Conservation (phyloP, 257 asterid genomes). For the Solanum chilense region DNA sequence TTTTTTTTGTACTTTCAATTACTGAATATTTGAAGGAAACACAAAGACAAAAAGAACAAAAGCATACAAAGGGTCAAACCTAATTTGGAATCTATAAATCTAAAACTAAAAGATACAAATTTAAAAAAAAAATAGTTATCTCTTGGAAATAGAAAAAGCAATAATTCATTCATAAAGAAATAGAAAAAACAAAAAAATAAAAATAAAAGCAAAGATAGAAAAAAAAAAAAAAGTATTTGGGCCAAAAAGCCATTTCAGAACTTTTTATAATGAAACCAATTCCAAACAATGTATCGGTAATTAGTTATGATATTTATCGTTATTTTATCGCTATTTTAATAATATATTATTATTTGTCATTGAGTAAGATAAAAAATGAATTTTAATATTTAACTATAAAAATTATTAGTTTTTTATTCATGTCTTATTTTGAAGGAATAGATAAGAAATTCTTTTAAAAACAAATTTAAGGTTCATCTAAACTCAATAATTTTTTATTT, state of each 20-base stretch:
- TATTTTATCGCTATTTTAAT: neutral
- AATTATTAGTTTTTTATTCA: too few relatives aligned
- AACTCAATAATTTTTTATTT: too few relatives aligned
- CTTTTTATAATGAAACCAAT: neutral
- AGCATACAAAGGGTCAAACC: neutral
- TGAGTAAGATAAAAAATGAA: neutral
- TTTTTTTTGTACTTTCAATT: neutral
- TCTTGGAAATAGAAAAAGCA: neutral
- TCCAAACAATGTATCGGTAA: neutral
- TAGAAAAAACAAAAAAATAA: neutral
- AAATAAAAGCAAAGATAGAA: neutral
- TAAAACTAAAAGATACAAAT: neutral
- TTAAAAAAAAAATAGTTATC: neutral
- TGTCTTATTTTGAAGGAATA: neutral
- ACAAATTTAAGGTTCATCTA: neutral
- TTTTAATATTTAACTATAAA: neutral
- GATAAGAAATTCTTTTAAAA: neutral
- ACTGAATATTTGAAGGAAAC: neutral
- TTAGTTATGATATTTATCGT: neutral
- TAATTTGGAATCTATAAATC: neutral
- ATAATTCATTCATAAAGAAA: neutral
- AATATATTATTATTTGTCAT: neutral
- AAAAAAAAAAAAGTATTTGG: neutral
- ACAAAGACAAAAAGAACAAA: neutral
- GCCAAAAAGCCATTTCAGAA: constrained; percentile 3